These are phyloP conservation scores for Solanum tacnaense DNA, from an alignment of 257 asterid species.

Conservation along the genomic window DNA sequence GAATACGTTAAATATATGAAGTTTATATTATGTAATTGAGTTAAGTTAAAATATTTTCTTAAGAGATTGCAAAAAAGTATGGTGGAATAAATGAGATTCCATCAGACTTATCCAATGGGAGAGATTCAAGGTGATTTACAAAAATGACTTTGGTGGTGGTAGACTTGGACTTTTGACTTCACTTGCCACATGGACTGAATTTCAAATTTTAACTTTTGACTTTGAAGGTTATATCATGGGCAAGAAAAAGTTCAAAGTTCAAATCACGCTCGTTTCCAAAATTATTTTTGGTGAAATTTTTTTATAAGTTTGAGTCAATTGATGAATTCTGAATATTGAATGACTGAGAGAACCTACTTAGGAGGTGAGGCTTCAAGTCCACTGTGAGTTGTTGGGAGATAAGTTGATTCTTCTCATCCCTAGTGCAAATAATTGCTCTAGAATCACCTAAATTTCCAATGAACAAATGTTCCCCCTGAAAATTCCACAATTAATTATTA, in stretches of 20 bases:
- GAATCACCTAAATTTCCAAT: constrained; percentile 80
- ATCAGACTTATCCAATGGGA: too few species aligned
- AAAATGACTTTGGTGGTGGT: background rate
- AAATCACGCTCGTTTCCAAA: background rate
- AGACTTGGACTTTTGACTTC: background rate
- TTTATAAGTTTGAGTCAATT: background rate
- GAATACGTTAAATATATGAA: background rate
- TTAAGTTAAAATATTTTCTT: background rate
- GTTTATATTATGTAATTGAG: background rate
- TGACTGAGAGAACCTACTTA: constrained; percentile 23
- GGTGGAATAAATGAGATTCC: background rate
- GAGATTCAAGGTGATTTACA: background rate
- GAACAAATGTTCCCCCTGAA: constrained; percentile 64
- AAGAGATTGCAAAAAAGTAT: background rate
- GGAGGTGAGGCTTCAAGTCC: constrained; percentile 83
- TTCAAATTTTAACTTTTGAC: background rate
- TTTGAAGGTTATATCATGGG: background rate
- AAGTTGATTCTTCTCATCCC: constrained; percentile 38
- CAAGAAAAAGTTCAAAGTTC: background rate
- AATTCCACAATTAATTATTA: background rate
- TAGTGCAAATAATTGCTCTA: constrained; percentile 62
- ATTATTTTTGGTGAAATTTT: background rate
- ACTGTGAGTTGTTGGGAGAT: constrained; percentile 63
- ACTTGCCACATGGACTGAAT: background rate
- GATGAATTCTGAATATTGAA: background rate